These are phyloP conservation scores for Cenchrus americanus DNA, from an alignment of 176 grass and related monocot species.

Conservation along the genomic window DNA sequence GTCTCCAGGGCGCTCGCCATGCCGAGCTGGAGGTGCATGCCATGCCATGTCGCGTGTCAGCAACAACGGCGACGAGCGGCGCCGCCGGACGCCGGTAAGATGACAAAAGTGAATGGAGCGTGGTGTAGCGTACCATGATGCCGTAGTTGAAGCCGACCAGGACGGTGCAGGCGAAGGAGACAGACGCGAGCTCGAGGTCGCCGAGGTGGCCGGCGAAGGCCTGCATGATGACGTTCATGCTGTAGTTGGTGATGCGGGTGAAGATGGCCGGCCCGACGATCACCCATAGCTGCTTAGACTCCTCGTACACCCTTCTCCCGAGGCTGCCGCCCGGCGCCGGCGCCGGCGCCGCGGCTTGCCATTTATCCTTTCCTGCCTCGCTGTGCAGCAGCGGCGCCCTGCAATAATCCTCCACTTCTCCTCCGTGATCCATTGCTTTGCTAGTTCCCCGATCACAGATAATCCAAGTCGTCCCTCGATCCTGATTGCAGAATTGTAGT, in stretches of 20 bases:
- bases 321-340: not conserved
- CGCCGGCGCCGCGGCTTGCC: not conserved
- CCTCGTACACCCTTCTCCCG: not conserved
- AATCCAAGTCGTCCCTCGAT: not conserved
- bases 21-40: constrained; percentile 5
- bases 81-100: too few species aligned
- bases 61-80: too few species aligned
- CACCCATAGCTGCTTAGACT: not conserved
- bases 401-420: not conserved
- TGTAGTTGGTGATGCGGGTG: not conserved
- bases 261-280: not conserved
- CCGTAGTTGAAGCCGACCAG: not conserved
- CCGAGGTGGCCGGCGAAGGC: constrained; percentile 64
- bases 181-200: constrained; percentile 53
- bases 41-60: too few species aligned
- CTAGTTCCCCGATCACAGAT: not conserved
- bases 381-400: not conserved
- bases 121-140: not conserved
- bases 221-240: not conserved
- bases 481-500: too few species aligned
- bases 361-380: not conserved
- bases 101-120: too few species aligned
- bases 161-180: not conserved
- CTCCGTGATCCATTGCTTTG: not conserved
- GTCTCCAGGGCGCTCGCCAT: constrained; percentile 77